Evolutionary conservation across 176 grass and related monocot species (phyloP), one percentile per base, ranked within the genome.

Genomic region (Oryza australiensis): DNA sequence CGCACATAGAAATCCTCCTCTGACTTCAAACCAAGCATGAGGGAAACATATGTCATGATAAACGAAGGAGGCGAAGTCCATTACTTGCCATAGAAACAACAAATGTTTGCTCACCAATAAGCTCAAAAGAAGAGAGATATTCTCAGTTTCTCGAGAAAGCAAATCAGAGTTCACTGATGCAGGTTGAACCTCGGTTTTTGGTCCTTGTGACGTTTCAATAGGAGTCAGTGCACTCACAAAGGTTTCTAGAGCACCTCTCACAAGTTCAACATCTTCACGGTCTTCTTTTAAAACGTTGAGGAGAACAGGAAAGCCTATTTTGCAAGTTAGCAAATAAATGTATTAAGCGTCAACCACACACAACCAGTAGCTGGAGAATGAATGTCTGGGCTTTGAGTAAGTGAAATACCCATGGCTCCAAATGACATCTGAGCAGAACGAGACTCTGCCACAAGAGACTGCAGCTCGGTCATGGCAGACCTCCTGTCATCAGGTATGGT

Each of bases 1-100:
- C 96, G 87, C 68, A 99, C 93, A 95, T 95, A 99, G 62, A 99
- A 99, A 80, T 95, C 96, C 91, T 94, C 96, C 82, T 99, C 96
- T 45, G 96, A 94, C 93, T 95, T 87, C 85, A 87, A 74, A 87
- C 34, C 77, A 77, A 88, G 78, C 23, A 81, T 34, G 62, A 62
- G 12, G 18, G 51, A 9, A 20, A 48, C 22, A 57, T 37, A 63
- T 80, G 49, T 65, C 64, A 86, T 51, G 12, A 76, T 26, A 49
- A 23, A 70, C 29, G 27, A 77, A 82, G 32, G 30, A 83, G 40
- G 77, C 37, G 11, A 84, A 45, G 77, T 14, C 12, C 59, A 40
- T 43, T 48, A 33, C 37, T 48, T 67, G 26, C 45, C 40, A 65
- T 59, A 59, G 81, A 59, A 80, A 77, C 43, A 78, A 68, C 70